phyloP scores from a whole-genome alignment of 108 stramenopile species.

The Epithemia pelagica region DNA sequence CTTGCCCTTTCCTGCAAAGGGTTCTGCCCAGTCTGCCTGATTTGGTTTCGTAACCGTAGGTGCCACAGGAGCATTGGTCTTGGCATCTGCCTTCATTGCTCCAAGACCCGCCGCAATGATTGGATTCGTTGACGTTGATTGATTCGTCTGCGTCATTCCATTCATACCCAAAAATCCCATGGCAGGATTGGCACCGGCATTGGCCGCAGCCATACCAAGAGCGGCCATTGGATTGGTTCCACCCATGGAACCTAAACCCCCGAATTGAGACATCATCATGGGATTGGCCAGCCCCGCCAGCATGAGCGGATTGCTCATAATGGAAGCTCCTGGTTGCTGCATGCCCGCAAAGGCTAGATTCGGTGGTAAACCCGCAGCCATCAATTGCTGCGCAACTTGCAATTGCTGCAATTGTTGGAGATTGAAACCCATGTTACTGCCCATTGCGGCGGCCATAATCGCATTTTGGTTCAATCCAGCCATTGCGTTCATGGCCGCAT shows the following conservation, averaged over 20 bases:
- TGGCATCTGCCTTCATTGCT: not conserved
- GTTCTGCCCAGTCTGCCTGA: conserved; percentile 8
- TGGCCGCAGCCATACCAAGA: not conserved
- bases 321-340: not conserved
- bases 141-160: not conserved
- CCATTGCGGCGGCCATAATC: not conserved
- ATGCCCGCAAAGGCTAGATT: not conserved
- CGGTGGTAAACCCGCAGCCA: conserved; percentile 1
- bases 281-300: not conserved
- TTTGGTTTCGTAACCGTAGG: not conserved
- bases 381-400: conserved; percentile 10
- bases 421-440: not conserved
- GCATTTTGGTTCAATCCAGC: conserved; percentile 4
- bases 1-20: conserved; percentile 17
- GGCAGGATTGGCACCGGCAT: not conserved
- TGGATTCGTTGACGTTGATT: not conserved
- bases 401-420: conserved; percentile 11
- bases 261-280: not conserved
- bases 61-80: not conserved
- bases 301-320: not conserved
- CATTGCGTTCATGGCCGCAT: not conserved
- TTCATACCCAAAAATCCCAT: not conserved
- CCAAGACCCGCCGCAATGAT: not conserved
- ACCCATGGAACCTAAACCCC: not conserved
- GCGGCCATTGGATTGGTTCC: not conserved